Evolutionary conservation across 2,329 filamentous ascomycete genomes (phyloP).

Genomic region (Xylaria sp.): DNA sequence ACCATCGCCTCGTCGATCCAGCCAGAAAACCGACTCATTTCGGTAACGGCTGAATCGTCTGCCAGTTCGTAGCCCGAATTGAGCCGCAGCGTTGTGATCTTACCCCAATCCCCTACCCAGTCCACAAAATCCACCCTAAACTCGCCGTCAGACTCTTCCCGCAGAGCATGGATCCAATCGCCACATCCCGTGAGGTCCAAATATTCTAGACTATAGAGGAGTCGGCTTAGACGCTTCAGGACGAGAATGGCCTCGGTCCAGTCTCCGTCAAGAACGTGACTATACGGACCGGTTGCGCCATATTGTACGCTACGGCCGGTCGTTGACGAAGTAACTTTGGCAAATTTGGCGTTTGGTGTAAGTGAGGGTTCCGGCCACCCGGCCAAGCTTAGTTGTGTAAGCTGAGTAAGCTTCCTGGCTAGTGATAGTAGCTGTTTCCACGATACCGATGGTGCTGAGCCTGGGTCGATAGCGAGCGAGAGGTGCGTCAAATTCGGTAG

Average conservation of each 20-base stretch:
- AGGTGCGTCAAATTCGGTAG: slow-evolving; percentile 70
- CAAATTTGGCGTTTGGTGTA: slow-evolving; percentile 64
- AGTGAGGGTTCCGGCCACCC: slow-evolving; percentile 71
- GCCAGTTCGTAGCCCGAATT: slow-evolving; percentile 56
- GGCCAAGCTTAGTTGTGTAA: slow-evolving; percentile 71
- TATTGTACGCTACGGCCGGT: slow-evolving; percentile 60
- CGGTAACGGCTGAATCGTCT: slow-evolving; percentile 50
- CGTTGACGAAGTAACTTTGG: slow-evolving; percentile 59
- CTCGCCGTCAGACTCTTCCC: slow-evolving; percentile 56
- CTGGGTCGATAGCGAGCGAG: slow-evolving; percentile 64
- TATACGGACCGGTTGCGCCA: slow-evolving; percentile 67
- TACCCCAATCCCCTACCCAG: slow-evolving; percentile 66
- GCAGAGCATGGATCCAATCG: slow-evolving; percentile 64
- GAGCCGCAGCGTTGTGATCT: slow-evolving; percentile 60
- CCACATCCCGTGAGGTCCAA: slow-evolving; percentile 70
- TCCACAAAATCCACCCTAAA: slow-evolving; percentile 56
- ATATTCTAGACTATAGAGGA: slow-evolving; percentile 68
- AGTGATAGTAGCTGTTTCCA: slow-evolving; percentile 69
- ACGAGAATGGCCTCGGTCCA: slow-evolving; percentile 69
- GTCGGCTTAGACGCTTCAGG: slow-evolving; percentile 64
- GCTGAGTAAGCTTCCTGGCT: slow-evolving; percentile 61
- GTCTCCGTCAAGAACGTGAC: slow-evolving; percentile 67
- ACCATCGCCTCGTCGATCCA: slow-evolving; percentile 53
- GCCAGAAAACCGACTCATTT: slow-evolving; percentile 51
- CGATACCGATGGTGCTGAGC: slow-evolving; percentile 54